A percentile compares a stretch with the other conserved stretches of the same genome.
phyloP scores from a whole-genome alignment of 177 flowering plant species.

The Vitis hybrid region DNA sequence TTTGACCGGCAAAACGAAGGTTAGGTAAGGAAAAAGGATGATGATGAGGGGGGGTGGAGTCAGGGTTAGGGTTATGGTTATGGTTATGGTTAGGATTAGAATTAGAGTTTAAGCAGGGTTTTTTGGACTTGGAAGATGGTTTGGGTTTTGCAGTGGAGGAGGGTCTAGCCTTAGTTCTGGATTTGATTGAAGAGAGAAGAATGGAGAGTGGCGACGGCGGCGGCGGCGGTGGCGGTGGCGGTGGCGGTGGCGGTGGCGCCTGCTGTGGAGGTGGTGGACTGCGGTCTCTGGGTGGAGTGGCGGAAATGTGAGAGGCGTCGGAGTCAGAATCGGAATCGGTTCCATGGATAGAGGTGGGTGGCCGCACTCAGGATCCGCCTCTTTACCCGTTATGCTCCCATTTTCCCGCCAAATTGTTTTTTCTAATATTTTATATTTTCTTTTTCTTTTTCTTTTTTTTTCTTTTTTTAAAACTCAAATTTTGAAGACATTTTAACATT shows the following conservation, averaged over 20 bases:
- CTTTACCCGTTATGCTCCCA: no score
- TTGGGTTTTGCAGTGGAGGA: slow-evolving; percentile 27
- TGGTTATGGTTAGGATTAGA: slow-evolving; percentile 7
- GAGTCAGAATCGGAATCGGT: slow-evolving; percentile 83
- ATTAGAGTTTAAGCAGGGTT: slow-evolving; percentile 5
- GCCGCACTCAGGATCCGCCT: neutral
- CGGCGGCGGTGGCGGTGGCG: slow-evolving; percentile 17
- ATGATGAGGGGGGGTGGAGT: slow-evolving; percentile 15
- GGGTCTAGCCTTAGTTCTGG: slow-evolving; percentile 19
- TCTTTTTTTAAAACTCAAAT: no score
- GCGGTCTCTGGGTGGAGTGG: slow-evolving; percentile 68
- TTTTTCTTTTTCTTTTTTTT: no score
- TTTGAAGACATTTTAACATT: no score
- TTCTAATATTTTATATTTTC: no score
- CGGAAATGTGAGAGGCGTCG: slow-evolving; percentile 79
- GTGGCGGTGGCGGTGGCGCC: neutral
- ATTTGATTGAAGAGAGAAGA: slow-evolving; percentile 23
- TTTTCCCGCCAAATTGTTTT: slow-evolving; percentile 21
- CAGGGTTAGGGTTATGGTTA: slow-evolving; percentile 9
- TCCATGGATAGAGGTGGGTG: neutral
- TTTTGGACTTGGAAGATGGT: slow-evolving; percentile 7
- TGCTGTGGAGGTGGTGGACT: slow-evolving; percentile 28
- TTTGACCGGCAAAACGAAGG: slow-evolving; percentile 20
- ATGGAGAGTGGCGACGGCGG: slow-evolving; percentile 17
- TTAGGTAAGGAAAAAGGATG: slow-evolving; percentile 34